Evolutionary conservation across 1,284 basidiomycete genomes (phyloP).

Genomic region (Agaricales sp.): DNA sequence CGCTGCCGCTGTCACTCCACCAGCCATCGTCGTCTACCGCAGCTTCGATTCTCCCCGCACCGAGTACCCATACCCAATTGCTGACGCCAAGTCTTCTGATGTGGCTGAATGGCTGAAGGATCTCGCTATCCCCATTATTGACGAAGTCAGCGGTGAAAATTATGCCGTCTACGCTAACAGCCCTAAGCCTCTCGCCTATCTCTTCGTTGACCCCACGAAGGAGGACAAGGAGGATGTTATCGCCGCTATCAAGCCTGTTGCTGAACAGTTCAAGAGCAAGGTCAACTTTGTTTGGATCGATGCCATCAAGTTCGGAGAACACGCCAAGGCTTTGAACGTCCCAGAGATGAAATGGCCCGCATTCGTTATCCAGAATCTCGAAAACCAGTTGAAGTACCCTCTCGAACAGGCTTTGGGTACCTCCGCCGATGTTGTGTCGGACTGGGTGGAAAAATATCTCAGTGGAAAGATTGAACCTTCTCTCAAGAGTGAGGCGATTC

Average conservation of each 20-base stretch:
- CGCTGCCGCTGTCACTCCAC: constrained; percentile 66
- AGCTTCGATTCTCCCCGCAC: constrained; percentile 81
- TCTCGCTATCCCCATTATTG: constrained; percentile 83
- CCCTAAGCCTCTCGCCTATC: constrained; percentile 85
- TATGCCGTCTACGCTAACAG: constrained; percentile 81
- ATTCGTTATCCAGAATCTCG: constrained; percentile 88
- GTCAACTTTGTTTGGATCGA: constrained; percentile 99
- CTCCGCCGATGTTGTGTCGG: constrained; percentile 43
- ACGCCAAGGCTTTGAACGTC: constrained; percentile 93
- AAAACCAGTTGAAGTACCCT: constrained; percentile 85
- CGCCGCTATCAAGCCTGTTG: constrained; percentile 65
- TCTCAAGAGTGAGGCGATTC: constrained; percentile 88
- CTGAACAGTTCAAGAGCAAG: constrained; percentile 75
- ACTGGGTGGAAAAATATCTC: constrained; percentile 60
- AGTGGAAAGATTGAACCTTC: constrained; percentile 71
- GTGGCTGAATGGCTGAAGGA: constrained; percentile 75
- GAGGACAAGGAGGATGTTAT: constrained; percentile 61
- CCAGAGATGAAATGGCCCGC: constrained; percentile 80
- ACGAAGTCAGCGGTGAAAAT: constrained; percentile 93
- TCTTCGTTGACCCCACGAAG: constrained; percentile 82
- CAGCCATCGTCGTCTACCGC: constrained; percentile 89
- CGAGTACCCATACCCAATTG: constrained; percentile 60
- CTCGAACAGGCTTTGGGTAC: constrained; percentile 61
- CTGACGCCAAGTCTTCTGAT: constrained; percentile 46
- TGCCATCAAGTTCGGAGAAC: constrained; percentile 88